Conservation (phyloP, 257 asterid genomes). For the Scutellaria baicalensis region DNA sequence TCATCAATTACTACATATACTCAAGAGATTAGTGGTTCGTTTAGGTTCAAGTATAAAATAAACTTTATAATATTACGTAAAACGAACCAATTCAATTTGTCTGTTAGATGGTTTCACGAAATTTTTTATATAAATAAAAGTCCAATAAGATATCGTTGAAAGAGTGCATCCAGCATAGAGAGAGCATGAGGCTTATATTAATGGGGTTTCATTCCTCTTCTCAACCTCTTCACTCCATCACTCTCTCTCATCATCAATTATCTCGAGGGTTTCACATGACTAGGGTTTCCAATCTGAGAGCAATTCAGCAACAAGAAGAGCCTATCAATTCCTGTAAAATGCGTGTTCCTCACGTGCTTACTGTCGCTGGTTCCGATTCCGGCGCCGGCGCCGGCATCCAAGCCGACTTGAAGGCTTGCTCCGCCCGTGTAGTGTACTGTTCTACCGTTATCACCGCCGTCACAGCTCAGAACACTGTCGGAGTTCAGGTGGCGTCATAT, state of each 20-base stretch:
- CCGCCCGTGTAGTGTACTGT: constrained; percentile 81
- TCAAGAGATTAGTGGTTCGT: no score
- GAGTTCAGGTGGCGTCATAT: constrained; percentile 61
- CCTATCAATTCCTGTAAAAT: not conserved
- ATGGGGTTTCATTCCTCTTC: constrained; percentile 16
- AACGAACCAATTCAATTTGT: no score
- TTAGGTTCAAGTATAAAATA: no score
- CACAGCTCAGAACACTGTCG: constrained; percentile 90
- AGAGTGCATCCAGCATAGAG: no score
- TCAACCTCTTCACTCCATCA: not conserved
- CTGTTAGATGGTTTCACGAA: no score
- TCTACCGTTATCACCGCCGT: constrained; percentile 90
- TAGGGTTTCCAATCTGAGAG: constrained; percentile 22
- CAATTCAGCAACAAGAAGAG: constrained; percentile 31
- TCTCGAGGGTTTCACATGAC: constrained; percentile 1
- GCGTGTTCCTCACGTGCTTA: constrained; percentile 78
- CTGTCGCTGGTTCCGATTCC: constrained; percentile 96
- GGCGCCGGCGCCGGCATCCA: constrained; percentile 96
- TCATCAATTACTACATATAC: no score
- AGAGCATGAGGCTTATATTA: not conserved
- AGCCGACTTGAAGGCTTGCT: constrained; percentile 91
- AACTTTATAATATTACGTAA: no score
- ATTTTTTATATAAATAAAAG: no score
- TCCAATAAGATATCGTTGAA: no score
- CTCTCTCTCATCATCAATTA: constrained; percentile 3